Percentiles rank a stretch among this genome's conserved stretches.
Evolutionary conservation across 2,329 filamentous ascomycete genomes (phyloP).

Genomic region (Beauveria sp.): DNA sequence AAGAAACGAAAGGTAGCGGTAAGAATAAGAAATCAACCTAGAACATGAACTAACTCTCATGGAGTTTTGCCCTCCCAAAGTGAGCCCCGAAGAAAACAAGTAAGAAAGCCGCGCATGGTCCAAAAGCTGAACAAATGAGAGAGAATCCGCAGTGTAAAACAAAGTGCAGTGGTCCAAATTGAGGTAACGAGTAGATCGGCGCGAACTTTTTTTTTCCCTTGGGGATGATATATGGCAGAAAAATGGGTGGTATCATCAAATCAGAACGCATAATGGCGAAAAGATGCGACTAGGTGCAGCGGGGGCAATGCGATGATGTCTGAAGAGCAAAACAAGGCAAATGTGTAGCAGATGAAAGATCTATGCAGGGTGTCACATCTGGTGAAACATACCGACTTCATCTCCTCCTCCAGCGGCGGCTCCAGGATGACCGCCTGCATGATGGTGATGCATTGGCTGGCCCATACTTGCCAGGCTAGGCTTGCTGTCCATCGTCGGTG

Average conservation of each 20-base stretch:
- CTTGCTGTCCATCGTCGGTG: constrained; percentile 50
- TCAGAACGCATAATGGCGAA: constrained; percentile 11
- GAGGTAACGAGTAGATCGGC: not conserved
- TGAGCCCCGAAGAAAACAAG: not conserved
- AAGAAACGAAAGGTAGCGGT: not conserved
- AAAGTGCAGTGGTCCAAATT: constrained; percentile 18
- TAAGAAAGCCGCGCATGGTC: not conserved
- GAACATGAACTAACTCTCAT: not conserved
- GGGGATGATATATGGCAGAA: constrained; percentile 17
- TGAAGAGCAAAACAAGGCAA: constrained; percentile 14
- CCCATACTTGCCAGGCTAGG: constrained; percentile 61
- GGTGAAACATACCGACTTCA: constrained; percentile 97
- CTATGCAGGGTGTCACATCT: constrained; percentile 59
- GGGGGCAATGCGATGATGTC: constrained; percentile 10
- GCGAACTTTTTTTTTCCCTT: constrained; percentile 12
- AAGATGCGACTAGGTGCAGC: constrained; percentile 6
- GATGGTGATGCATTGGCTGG: constrained; percentile 62
- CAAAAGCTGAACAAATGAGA: not conserved
- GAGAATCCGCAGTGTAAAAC: not conserved
- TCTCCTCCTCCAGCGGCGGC: constrained; percentile 58
- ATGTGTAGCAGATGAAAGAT: constrained; percentile 31
- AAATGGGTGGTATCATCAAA: constrained; percentile 13
- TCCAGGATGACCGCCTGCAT: constrained; percentile 21
- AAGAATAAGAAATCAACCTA: constrained; percentile 1
- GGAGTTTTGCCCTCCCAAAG: not conserved